A percentile compares a stretch with the other conserved stretches of the same genome.
Conservation (phyloP, 2,329 filamentous ascomycete genomes). For the Aspergillus felis region DNA sequence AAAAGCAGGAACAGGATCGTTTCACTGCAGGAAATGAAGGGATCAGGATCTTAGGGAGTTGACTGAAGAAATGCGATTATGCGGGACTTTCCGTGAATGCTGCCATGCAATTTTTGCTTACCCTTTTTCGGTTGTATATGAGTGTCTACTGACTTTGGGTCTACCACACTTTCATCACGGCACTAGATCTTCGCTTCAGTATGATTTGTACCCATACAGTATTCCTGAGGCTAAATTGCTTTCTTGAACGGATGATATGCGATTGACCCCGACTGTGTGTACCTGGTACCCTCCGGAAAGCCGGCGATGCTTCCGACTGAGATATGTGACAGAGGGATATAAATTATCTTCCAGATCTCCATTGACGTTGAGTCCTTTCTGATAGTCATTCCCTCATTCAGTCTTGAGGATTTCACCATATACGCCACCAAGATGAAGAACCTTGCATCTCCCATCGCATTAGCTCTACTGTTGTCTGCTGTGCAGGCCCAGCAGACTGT, state of each 20-base stretch:
- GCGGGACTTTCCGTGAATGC: neutral
- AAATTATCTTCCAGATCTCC: neutral
- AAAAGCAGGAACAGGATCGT: neutral
- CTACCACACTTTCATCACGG: neutral
- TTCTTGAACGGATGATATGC: neutral
- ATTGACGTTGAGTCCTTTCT: neutral
- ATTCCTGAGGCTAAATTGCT: neutral
- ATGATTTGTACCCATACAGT: no score
- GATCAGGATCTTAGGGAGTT: neutral
- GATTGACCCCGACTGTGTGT: neutral
- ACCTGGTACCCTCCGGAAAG: neutral
- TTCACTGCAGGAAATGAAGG: neutral
- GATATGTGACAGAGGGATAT: neutral
- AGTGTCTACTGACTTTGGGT: neutral
- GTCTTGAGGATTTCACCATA: neutral
- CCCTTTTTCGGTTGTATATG: neutral
- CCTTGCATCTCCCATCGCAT: neutral
- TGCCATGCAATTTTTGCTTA: neutral
- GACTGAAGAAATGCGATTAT: neutral
- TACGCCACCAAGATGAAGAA: constrained; percentile 1
- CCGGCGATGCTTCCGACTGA: neutral
- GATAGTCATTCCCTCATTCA: neutral
- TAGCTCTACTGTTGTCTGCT: constrained; percentile 1
- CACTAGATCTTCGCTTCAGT: neutral
- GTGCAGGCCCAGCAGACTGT: constrained; percentile 6